phyloP scores from a whole-genome alignment of 2,329 filamentous ascomycete species.

The Ophiostoma sp. region DNA sequence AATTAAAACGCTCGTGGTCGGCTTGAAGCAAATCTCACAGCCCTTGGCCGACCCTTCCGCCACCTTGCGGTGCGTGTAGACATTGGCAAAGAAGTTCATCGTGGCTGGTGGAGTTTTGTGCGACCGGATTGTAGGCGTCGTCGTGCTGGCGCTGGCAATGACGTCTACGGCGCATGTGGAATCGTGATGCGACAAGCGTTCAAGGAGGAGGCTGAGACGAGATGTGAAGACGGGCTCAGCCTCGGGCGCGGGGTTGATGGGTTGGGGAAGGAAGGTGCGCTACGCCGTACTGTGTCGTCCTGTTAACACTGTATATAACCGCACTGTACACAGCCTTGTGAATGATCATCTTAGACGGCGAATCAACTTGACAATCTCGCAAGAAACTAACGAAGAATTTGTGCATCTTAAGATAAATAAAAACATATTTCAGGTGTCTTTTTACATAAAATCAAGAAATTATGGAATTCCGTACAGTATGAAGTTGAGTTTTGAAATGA shows the following conservation, averaged over 20 bases:
- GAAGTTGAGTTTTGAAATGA: no score
- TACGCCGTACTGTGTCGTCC: background rate
- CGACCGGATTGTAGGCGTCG: background rate
- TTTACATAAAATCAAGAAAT: no score
- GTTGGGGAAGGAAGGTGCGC: background rate
- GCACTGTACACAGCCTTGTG: conserved; percentile 14
- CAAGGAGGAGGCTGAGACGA: background rate
- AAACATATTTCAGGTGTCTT: no score
- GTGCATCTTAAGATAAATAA: no score
- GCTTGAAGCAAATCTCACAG: conserved; percentile 91
- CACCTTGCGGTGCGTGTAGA: conserved; percentile 83
- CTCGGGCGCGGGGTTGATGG: conserved; percentile 6
- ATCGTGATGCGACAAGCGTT: background rate
- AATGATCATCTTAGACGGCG: no score
- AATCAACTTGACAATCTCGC: no score
- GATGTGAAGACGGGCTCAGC: background rate
- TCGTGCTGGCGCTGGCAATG: background rate
- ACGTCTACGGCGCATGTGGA: background rate
- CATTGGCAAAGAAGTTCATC: conserved; percentile 69
- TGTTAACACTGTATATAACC: conserved; percentile 3
- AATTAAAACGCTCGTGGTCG: conserved; percentile 81
- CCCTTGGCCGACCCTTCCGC: conserved; percentile 79
- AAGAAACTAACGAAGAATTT: no score
- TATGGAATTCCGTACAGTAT: no score
- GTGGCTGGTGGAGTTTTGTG: conserved; percentile 30